Conservation (phyloP, 2,329 filamentous ascomycete species). For the Cladosporium velox region DNA sequence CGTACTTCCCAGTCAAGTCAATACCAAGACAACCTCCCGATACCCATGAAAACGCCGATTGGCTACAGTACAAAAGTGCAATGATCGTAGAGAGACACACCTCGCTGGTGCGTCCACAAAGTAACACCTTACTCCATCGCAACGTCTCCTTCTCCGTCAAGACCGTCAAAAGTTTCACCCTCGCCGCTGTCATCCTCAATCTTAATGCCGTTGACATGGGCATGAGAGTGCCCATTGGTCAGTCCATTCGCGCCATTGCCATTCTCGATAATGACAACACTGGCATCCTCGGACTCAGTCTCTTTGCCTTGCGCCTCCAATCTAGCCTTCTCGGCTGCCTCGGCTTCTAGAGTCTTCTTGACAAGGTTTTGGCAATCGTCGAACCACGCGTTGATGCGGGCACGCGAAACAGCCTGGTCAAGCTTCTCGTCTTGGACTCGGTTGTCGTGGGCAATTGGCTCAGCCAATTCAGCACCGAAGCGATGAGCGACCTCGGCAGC, state of each 20-base stretch:
- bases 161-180: slow-evolving; percentile 18
- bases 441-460: slow-evolving; percentile 71
- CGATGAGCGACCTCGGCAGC: slow-evolving; percentile 36
- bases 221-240: slow-evolving; percentile 19
- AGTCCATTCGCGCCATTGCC: slow-evolving; percentile 18
- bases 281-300: slow-evolving; percentile 21
- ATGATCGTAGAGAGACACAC: neutral
- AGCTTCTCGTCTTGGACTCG: slow-evolving; percentile 70
- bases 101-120: neutral
- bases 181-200: slow-evolving; percentile 22
- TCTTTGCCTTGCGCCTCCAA: slow-evolving; percentile 27
- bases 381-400: slow-evolving; percentile 71
- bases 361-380: slow-evolving; percentile 43
- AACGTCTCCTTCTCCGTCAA: slow-evolving; percentile 27
- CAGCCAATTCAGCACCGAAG: slow-evolving; percentile 60
- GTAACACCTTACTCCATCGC: slow-evolving; percentile 20
- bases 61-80: slow-evolving; percentile 18
- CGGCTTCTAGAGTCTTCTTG: slow-evolving; percentile 40
- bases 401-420: slow-evolving; percentile 56
- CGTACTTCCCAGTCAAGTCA: neutral
- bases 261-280: slow-evolving; percentile 18
- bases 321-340: slow-evolving; percentile 35
- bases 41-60: slow-evolving; percentile 11
- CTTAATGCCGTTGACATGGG: slow-evolving; percentile 14
- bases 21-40: slow-evolving; percentile 1